Base-by-base conservation (phyloP, 331 rosid genomes). In the Quercus phellos region DNA sequence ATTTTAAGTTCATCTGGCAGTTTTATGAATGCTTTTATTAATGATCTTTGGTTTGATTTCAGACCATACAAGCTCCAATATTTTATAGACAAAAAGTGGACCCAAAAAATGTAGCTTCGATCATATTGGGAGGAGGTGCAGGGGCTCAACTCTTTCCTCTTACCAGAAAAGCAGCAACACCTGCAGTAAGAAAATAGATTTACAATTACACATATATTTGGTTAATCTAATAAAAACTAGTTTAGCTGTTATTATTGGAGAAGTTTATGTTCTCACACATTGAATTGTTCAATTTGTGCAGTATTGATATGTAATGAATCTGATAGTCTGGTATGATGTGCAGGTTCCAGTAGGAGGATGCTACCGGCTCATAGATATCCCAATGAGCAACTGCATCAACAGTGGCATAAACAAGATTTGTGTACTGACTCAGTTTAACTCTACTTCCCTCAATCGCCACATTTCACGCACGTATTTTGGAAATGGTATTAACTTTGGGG, bases 311-410 rank as follows among this genome's bases (percentile, higher is more conserved):
- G 42, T 18, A 29, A 72, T 77, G 75, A 77, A 24, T 18, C 21
- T 18, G 43, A 72, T 77, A 74, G 73, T 56, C 30, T 73, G 66
- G 38, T 9, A 54, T 75, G 56, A 30, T 85, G 51, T 55, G 79
- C 82, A 88, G 91, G 86, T 88, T 26, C 91, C 89, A 66, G 79
- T 88, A 27, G 91, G 91, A 74, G 91, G 91, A 27, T 81, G 89
- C 82, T 85, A 88, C 71, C 84, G 98, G 83, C 93, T 92, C 29
- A 94, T 95, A 66, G 99, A 95, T 82, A 90, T 92, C 81, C 98
- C 97, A 14, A 88, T 91, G 94, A 92, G 99, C 87, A 95, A 95
- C 76, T 92, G 94, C 83, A 91, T 94, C 46, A 92, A 94, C 77
- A 94, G 99, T 58, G 94, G 92, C 81, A 90, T 94, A 74, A 82